Conservation (phyloP, 2,329 filamentous ascomycete genomes). For the Fusarium ramigenum region DNA sequence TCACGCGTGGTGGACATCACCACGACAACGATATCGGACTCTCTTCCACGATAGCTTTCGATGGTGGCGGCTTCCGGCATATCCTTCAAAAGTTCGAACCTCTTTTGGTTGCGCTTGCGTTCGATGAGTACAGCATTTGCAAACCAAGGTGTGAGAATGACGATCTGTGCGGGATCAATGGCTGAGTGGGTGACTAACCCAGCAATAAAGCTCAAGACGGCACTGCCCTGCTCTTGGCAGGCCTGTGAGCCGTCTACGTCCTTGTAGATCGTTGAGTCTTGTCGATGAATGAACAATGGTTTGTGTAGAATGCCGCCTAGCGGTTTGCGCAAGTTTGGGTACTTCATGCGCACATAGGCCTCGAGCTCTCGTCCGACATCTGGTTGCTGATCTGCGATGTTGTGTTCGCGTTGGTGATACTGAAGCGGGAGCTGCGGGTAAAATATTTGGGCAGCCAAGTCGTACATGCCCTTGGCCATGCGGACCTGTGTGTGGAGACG, state of each 20-base stretch:
- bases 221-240: neutral
- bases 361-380: neutral
- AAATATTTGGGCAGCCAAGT: neutral
- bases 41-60: neutral
- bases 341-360: neutral
- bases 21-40: neutral
- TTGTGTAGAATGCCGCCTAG: neutral
- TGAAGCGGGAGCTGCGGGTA: neutral
- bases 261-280: neutral
- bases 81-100: neutral
- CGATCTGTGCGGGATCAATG: neutral
- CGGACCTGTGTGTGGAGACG: constrained; percentile 34
- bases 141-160: neutral
- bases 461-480: constrained; percentile 35
- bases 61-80: neutral
- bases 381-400: rapidly evolving
- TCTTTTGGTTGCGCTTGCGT: neutral
- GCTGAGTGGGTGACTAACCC: neutral
- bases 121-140: neutral
- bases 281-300: neutral
- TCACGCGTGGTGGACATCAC: neutral
- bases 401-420: rapidly evolving
- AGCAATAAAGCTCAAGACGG: neutral
- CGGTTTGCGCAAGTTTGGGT: neutral
- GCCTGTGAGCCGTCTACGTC: neutral